phyloP scores from a whole-genome alignment of 169 alveolate species.

The Plasmodium inui region DNA sequence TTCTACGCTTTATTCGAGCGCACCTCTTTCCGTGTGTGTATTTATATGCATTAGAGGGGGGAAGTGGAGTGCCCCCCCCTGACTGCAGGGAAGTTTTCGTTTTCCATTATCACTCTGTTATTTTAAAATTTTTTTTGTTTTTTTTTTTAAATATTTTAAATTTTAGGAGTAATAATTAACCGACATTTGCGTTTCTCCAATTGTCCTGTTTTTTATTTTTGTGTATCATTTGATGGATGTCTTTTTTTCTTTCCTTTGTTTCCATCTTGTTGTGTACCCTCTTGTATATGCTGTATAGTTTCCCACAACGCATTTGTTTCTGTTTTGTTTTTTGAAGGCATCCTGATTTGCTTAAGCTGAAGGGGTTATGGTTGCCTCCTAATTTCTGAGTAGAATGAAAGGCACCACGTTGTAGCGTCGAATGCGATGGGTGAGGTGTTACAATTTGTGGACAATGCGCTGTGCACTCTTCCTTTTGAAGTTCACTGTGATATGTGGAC shows the following conservation, averaged over 20 bases:
- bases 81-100: neutral
- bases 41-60: neutral
- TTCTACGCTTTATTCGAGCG: neutral
- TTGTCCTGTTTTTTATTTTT: neutral
- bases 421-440: neutral
- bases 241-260: neutral
- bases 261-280: neutral
- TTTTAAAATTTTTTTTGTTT: neutral
- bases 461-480: neutral
- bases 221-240: neutral
- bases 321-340: neutral
- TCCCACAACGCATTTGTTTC: neutral
- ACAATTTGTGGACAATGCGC: neutral
- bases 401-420: neutral
- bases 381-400: neutral
- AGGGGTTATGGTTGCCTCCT: neutral
- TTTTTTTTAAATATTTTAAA: conserved; percentile 20
- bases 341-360: neutral
- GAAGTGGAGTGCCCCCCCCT: neutral
- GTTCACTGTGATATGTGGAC: neutral
- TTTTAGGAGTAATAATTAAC: conserved; percentile 3
- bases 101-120: neutral
- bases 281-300: neutral
- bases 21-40: neutral
- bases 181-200: neutral